phyloP scores from a whole-genome alignment of 352 stramenopile species.

The Phytophthora cactorum region DNA sequence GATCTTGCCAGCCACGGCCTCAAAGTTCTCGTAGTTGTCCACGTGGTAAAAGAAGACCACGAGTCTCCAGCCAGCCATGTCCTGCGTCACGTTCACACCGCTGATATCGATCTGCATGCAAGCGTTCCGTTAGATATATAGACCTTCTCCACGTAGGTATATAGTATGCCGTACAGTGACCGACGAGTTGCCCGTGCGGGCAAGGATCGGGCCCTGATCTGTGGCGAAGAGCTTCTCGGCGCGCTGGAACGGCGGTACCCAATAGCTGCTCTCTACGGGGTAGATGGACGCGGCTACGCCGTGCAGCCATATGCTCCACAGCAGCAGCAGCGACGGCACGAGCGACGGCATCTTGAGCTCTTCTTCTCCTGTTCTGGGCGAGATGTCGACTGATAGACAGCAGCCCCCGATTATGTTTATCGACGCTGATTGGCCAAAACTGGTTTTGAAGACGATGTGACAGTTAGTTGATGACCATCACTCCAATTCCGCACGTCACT shows the following conservation, averaged over 20 bases:
- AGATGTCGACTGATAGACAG: constrained; percentile 3
- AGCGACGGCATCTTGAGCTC: constrained; percentile 24
- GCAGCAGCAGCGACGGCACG: constrained; percentile 17
- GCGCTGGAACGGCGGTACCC: constrained; percentile 83
- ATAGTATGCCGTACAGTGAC: constrained; percentile 47
- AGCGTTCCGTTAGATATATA: neutral
- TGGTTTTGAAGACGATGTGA: constrained; percentile 37
- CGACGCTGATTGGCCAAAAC: constrained; percentile 6
- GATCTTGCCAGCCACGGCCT: constrained; percentile 68
- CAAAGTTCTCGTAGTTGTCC: constrained; percentile 69
- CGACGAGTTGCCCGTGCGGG: constrained; percentile 63
- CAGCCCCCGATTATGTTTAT: constrained; percentile 1
- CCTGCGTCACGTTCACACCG: constrained; percentile 71
- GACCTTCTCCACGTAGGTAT: neutral
- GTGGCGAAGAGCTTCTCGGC: constrained; percentile 89
- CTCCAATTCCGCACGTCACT: constrained; percentile 16
- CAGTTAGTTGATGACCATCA: constrained; percentile 50
- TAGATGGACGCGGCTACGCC: constrained; percentile 64
- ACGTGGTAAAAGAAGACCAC: constrained; percentile 89
- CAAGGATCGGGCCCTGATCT: constrained; percentile 71
- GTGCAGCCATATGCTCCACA: constrained; percentile 19
- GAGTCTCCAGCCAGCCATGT: constrained; percentile 74
- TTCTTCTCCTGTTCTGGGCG: constrained; percentile 11
- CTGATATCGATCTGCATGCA: constrained; percentile 58
- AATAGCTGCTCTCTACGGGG: constrained; percentile 68